A percentile compares a stretch with the other conserved stretches of the same genome.
These are phyloP conservation scores for Monascus ruber DNA, from an alignment of 2,329 filamentous ascomycete genomes.

Conservation along the genomic window DNA sequence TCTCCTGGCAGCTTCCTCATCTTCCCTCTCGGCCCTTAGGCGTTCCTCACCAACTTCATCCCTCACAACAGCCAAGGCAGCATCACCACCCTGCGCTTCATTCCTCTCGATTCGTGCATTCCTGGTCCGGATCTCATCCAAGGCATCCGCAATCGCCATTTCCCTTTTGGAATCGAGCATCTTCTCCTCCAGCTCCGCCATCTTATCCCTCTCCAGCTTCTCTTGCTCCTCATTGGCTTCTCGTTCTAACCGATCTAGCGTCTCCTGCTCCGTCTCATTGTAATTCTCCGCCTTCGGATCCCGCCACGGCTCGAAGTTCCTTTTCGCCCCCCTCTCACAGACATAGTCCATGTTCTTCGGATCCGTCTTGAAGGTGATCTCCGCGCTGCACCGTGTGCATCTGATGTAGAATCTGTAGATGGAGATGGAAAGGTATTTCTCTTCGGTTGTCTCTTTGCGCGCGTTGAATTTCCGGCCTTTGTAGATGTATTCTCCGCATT, in stretches of 20 bases:
- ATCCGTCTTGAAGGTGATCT: constrained; percentile 90
- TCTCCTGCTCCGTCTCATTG: constrained; percentile 76
- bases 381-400: constrained; percentile 72
- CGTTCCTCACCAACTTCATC: constrained; percentile 48
- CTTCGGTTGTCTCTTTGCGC: constrained; percentile 80
- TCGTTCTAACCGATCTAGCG: constrained; percentile 68
- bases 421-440: constrained; percentile 78
- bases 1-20: constrained; percentile 65
- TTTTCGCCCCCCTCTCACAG: constrained; percentile 68
- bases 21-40: constrained; percentile 62
- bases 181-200: constrained; percentile 91
- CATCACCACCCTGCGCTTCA: constrained; percentile 49
- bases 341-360: constrained; percentile 90
- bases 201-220: constrained; percentile 70
- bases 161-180: constrained; percentile 85
- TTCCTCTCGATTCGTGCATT: constrained; percentile 80
- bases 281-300: constrained; percentile 45
- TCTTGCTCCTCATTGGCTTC: constrained; percentile 56
- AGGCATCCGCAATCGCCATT: constrained; percentile 90
- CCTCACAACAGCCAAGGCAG: constrained; percentile 44
- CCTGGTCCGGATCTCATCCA: constrained; percentile 85
- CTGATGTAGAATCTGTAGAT: constrained; percentile 86
- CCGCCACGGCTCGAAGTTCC: constrained; percentile 90
- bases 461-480: constrained; percentile 93
- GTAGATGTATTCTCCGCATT: constrained; percentile 65